Percentiles rank a stretch among this genome's conserved stretches.
Conservation (phyloP, 371 early-diverging fungal species). For the Lichtheimia hyalospora region DNA sequence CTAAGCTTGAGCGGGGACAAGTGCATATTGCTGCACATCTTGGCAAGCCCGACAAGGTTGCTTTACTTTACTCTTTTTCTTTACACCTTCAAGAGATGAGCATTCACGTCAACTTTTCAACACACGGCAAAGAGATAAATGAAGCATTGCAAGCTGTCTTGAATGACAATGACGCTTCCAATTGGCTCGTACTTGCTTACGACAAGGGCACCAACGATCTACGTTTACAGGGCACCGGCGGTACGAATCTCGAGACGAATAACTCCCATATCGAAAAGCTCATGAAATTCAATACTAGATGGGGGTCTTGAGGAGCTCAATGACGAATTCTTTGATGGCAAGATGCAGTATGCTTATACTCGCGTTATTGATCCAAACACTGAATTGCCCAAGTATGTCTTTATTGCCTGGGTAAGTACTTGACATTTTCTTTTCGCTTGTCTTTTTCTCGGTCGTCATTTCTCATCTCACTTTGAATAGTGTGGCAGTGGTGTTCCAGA, state of each 20-base stretch:
- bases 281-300: slow-evolving; percentile 29
- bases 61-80: too few relatives aligned
- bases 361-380: slow-evolving; percentile 88
- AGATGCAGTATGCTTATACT: slow-evolving; percentile 88
- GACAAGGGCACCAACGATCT: slow-evolving; percentile 85
- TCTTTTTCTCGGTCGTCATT: neutral
- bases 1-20: too few relatives aligned
- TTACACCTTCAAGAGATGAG: slow-evolving; percentile 38
- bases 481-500: slow-evolving; percentile 96
- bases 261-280: neutral
- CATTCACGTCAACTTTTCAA: slow-evolving; percentile 66
- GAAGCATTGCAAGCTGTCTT: slow-evolving; percentile 73
- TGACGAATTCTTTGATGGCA: slow-evolving; percentile 90
- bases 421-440: too few relatives aligned
- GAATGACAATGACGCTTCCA: slow-evolving; percentile 49
- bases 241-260: slow-evolving; percentile 28
- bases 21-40: too few relatives aligned
- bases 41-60: too few relatives aligned
- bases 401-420: slow-evolving; percentile 84
- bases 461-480: slow-evolving; percentile 28
- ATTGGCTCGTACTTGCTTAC: slow-evolving; percentile 84
- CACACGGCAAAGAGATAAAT: slow-evolving; percentile 59
- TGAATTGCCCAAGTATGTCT: slow-evolving; percentile 83
- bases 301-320: slow-evolving; percentile 84
- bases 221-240: slow-evolving; percentile 70